Percentiles rank a stretch among this genome's conserved stretches.
phyloP scores from a whole-genome alignment of 192 early-diverging fungal genomes.

The Backusella circina region DNA sequence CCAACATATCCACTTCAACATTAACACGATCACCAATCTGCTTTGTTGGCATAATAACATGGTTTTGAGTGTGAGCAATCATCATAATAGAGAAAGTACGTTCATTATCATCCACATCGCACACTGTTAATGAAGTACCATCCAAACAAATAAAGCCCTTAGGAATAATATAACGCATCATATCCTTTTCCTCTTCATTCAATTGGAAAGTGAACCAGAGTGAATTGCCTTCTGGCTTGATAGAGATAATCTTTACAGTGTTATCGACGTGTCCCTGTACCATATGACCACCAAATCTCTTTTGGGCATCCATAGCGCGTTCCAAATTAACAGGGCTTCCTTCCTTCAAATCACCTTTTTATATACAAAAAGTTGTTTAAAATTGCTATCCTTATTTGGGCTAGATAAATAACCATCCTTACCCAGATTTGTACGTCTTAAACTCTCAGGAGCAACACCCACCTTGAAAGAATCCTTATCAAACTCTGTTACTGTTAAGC shows the following conservation, averaged over 20 bases:
- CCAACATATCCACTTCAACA: constrained; percentile 96
- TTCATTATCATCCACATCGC: constrained; percentile 74
- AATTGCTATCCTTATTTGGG: background rate
- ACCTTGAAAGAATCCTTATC: constrained; percentile 81
- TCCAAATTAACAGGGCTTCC: constrained; percentile 91
- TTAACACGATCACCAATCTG: constrained; percentile 77
- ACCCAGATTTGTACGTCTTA: constrained; percentile 91
- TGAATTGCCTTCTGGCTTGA: constrained; percentile 87
- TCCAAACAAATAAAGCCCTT: constrained; percentile 95
- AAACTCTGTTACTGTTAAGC: constrained; percentile 96
- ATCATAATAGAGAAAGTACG: constrained; percentile 91
- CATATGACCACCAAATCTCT: constrained; percentile 95
- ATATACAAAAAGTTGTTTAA: background rate
- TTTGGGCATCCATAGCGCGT: constrained; percentile 82
- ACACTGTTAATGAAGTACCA: constrained; percentile 93
- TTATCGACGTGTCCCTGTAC: constrained; percentile 96
- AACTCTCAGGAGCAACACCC: constrained; percentile 89
- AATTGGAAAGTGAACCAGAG: constrained; percentile 71
- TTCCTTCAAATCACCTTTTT: constrained; percentile 62
- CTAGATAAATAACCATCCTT: constrained; percentile 1
- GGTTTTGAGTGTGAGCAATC: constrained; percentile 87
- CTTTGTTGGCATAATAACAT: constrained; percentile 76
- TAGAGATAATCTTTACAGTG: constrained; percentile 70
- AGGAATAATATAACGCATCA: constrained; percentile 84
- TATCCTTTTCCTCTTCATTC: constrained; percentile 40